Percentiles rank a stretch among this genome's conserved stretches.
Conservation (phyloP, 75 land plant species). For the Selaginella tamariscina region DNA sequence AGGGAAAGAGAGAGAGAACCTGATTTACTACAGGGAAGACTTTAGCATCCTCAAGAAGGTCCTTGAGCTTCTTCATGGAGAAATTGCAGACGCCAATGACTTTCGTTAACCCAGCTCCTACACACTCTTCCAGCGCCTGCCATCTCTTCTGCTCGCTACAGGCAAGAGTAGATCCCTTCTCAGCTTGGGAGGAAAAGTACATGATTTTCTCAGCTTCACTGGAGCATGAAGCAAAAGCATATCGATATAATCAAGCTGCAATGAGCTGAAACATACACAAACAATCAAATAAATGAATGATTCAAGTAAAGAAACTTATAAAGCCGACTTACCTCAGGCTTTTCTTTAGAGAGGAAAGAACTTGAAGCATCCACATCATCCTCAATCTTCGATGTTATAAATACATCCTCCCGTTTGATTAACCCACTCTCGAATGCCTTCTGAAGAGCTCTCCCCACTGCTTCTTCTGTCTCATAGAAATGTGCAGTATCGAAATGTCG, state of each 20-base stretch:
- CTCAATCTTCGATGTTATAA: not conserved
- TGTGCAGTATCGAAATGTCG: slow-evolving; percentile 8
- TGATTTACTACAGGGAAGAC: slow-evolving; percentile 2
- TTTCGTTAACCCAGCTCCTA: not conserved
- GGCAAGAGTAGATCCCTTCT: not conserved
- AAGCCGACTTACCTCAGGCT: not conserved
- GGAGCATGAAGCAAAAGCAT: not conserved
- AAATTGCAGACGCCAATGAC: slow-evolving; percentile 7
- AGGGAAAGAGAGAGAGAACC: not conserved
- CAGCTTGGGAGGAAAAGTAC: not conserved
- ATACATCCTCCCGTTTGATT: slow-evolving; percentile 6
- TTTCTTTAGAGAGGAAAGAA: not conserved
- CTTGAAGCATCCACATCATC: not conserved
- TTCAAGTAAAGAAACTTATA: not conserved
- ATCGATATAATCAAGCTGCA: slow-evolving; percentile 8
- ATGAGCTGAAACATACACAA: not conserved
- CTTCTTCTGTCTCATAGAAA: not conserved
- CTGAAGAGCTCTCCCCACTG: not conserved
- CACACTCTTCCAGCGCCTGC: slow-evolving; percentile 6
- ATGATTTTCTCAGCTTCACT: not conserved
- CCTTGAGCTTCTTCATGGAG: not conserved
- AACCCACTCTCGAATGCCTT: not conserved
- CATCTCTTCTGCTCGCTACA: not conserved
- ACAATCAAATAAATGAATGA: not conserved
- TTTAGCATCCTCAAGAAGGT: not conserved